phyloP scores from a whole-genome alignment of 768 basidiomycete genomes.

The Obba rivulosa region DNA sequence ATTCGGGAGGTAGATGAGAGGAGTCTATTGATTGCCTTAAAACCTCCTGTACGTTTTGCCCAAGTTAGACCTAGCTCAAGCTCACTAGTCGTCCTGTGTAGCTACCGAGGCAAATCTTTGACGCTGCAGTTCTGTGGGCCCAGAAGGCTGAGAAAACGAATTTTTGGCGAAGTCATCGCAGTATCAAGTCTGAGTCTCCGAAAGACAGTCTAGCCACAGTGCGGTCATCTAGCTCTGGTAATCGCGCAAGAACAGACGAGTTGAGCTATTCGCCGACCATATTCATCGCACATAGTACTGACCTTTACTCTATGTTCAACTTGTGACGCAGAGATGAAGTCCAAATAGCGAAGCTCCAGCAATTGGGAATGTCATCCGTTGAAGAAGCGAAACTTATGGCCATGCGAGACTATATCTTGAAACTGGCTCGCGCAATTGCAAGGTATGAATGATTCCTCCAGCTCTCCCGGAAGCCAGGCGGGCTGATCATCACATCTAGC shows the following conservation, averaged over 20 bases:
- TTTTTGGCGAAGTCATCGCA: conserved; percentile 68
- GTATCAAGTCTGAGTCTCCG: conserved; percentile 58
- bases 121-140: conserved; percentile 85
- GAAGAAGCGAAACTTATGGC: conserved; percentile 87
- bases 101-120: conserved; percentile 70
- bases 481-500: conserved; percentile 31
- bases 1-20: conserved; percentile 68
- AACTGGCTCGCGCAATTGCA: conserved; percentile 72
- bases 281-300: neutral
- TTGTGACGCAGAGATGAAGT: conserved; percentile 58
- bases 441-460: conserved; percentile 51
- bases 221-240: conserved; percentile 45
- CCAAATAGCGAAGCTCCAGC: conserved; percentile 73
- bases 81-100: conserved; percentile 13
- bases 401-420: conserved; percentile 84
- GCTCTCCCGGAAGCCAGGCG: neutral
- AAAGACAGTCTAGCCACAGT: conserved; percentile 67
- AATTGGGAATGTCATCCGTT: conserved; percentile 75
- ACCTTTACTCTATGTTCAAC: conserved; percentile 2
- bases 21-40: conserved; percentile 69
- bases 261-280: conserved; percentile 33
- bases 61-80: neutral
- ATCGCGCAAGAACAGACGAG: conserved; percentile 71
- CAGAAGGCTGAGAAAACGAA: conserved; percentile 73
- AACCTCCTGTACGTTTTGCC: conserved; percentile 59